Evolutionary conservation across 768 basidiomycete species (phyloP), one percentile per base, ranked within the genome.

Genomic region (Phlebiopsis flavidoalba): DNA sequence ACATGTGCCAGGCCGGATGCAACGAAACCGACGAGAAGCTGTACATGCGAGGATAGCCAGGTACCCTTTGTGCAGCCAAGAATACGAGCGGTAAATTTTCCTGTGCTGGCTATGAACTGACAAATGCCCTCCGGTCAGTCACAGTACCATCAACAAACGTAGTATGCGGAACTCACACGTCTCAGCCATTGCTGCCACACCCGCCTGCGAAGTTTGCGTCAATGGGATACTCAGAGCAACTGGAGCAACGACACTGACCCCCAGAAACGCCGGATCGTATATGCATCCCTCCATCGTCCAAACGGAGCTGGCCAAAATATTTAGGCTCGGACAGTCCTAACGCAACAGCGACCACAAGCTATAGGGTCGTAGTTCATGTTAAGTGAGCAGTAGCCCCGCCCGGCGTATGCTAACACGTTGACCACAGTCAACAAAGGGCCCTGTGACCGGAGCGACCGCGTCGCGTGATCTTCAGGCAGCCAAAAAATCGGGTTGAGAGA

Each of bases 101-200:
- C 67, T 26, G n/a, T 59, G 19, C 47, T 22, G 2, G 65, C 37
- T 26, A 60, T 57, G 40, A 61, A 57, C 67, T 36, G 15, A n/a
- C 26, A 2, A 31, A 31, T 31, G 6, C 26, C 26, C 26, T 6
- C 26, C 17, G 26, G 4, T 21, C 52, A 36, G 45, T 17, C 8
- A 46, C 8, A 11, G 36, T 31, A 52, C 2, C 26, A 6, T 31
- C 6, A 31, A 6, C 26, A 31, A 6, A 2, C 26, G 26, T n/a
- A 7, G 52, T 35, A 26, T 40, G 51, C 12, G 26, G 21, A 1
- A 48, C 64, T n/a, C 53, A 67, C 64, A 2, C 66, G 62, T 21
- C 67, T 64, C 26, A 67, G 40, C 45, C 51, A 57, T 54, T 67
- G 67, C 36, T 67, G 67, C 61, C 64, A 67, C 3, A 52, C 57